Evolutionary conservation across 306 rosid genomes (phyloP).

Genomic region (Senna tora): DNA sequence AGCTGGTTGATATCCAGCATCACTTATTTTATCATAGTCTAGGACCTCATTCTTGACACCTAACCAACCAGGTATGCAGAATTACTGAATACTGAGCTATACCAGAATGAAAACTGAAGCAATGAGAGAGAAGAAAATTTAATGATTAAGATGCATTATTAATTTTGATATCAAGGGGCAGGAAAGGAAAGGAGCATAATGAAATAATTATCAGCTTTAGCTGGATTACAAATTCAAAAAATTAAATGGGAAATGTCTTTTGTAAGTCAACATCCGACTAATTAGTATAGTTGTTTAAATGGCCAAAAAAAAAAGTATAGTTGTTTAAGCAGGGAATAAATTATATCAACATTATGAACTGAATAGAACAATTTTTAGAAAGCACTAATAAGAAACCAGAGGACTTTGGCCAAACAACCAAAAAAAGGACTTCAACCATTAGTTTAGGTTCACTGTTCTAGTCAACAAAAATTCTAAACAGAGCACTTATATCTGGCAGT

Average conservation of each 20-base stretch:
- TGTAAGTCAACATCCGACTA: background rate
- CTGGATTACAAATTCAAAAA: background rate
- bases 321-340: background rate
- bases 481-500: background rate
- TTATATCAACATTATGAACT: background rate
- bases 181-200: background rate
- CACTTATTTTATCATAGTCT: background rate
- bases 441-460: background rate
- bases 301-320: no score
- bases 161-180: background rate
- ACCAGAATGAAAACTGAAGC: background rate
- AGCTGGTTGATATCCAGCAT: background rate
- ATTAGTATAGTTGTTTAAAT: background rate
- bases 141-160: background rate
- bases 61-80: background rate
- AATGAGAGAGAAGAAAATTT: background rate
- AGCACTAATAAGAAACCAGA: background rate
- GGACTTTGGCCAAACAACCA: background rate
- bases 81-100: no score
- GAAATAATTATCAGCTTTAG: background rate
- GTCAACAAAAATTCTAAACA: conserved; percentile 9
- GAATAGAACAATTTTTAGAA: conserved; percentile 17
- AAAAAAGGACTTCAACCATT: background rate
- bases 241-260: background rate
- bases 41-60: background rate